Base-by-base conservation (phyloP, 2,329 filamentous ascomycete genomes). In the Pleomassaria siparia region DNA sequence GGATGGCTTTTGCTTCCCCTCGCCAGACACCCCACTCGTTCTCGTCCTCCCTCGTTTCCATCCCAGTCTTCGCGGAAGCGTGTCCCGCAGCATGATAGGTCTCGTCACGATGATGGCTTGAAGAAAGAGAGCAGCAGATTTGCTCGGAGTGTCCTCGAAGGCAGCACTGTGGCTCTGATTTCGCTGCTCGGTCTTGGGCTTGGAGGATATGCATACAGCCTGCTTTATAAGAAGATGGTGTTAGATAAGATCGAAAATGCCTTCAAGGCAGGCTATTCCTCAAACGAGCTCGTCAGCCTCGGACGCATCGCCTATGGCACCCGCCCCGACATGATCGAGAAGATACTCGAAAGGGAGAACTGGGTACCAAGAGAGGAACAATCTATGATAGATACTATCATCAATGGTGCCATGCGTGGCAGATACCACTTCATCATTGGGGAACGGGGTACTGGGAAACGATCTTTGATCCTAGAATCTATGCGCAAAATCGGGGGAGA, bases 391-490 rank as follows among this genome's bases (percentile, higher is more conserved):
- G 87, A 97, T 67, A 76, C 75, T n/a, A 96, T 99, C 53, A 81
- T 99, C 16, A 75, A 79, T 37, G 94, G 92, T 1, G 74, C 76
- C 2, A 76, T 82, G 18, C 76, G 77, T 35, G 94, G 94, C 7
- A 89, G 94, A 64, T 99, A 99, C 66, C 88, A 94, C 67, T 80
- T 99, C 2, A 77, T 99, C 3, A 85, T 97, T 43, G 94, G 92
- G 20, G 92, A 97, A 67, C 95, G 97, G 74, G 94, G 94, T 3
- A 95, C 89, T 0, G 94, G 94, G 9, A 99, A 99, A 75, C 91
- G 89, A 46, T 94, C 89, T 53, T 95, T 97, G 89, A 76, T 97
- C 58, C 76, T 97, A 6, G 90, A 96, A 66, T 89, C 89, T 1
- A 97, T 99, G 91, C 84, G 87, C 40, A 92, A 92, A 69, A 86